phyloP scores from a whole-genome alignment of 1,139 yeast species.

The Kluyveromyces sp. region DNA sequence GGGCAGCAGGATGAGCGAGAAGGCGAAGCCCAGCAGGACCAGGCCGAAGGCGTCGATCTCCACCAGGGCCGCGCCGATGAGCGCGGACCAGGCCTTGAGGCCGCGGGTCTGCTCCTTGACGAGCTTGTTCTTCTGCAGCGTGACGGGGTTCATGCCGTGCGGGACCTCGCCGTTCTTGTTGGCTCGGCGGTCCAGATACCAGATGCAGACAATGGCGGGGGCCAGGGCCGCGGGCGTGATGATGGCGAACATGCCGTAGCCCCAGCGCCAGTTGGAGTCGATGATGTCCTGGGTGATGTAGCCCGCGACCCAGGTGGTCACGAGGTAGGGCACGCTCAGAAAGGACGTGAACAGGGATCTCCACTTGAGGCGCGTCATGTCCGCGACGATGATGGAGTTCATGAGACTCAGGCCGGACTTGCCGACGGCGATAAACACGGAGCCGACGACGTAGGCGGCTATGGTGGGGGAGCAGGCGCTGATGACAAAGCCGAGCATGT shows the following conservation, averaged over 20 bases:
- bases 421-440: constrained; percentile 61
- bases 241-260: constrained; percentile 71
- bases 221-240: constrained; percentile 56
- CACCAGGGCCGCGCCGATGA: constrained; percentile 18
- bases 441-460: constrained; percentile 60
- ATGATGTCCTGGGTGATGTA: constrained; percentile 36
- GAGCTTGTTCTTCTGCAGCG: constrained; percentile 14
- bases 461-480: constrained; percentile 57
- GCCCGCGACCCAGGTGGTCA: constrained; percentile 68
- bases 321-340: constrained; percentile 61
- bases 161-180: constrained; percentile 16
- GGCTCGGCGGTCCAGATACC: constrained; percentile 30
- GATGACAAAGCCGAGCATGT: constrained; percentile 59
- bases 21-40: constrained; percentile 35
- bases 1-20: constrained; percentile 34
- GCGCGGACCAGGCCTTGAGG: constrained; percentile 8
- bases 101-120: constrained; percentile 10
- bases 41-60: constrained; percentile 36
- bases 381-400: constrained; percentile 52
- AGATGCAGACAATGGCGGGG: constrained; percentile 38
- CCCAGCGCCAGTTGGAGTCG: constrained; percentile 50
- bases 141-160: constrained; percentile 13
- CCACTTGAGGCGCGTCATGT: constrained; percentile 60
- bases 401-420: constrained; percentile 52
- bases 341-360: constrained; percentile 52